These are phyloP conservation scores for Phytophthora litchii DNA, from an alignment of 352 stramenopile species.

Conservation along the genomic window DNA sequence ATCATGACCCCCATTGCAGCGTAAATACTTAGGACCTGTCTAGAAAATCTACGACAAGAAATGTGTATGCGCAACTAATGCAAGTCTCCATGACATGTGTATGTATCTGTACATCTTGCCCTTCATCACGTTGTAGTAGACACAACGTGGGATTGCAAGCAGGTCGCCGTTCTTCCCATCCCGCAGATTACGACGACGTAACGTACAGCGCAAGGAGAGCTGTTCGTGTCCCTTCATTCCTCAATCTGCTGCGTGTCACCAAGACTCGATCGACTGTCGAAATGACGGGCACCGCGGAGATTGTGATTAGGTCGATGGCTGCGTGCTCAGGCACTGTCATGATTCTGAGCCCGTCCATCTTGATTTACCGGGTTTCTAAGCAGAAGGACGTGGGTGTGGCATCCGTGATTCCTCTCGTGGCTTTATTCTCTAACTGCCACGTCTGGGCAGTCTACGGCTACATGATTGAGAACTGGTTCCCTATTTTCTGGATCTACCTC, in stretches of 20 bases:
- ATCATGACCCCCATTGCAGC: constrained; percentile 30
- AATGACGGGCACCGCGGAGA: constrained; percentile 28
- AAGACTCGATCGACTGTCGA: constrained; percentile 9
- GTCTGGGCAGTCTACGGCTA: constrained; percentile 44
- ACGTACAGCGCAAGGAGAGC: not conserved
- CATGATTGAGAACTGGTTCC: constrained; percentile 48
- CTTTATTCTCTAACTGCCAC: constrained; percentile 53
- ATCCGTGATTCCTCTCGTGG: constrained; percentile 60
- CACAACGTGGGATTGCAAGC: constrained; percentile 7
- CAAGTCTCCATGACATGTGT: not conserved
- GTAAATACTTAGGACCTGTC: too few species aligned
- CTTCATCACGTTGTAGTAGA: constrained; percentile 16
- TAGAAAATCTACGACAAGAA: not conserved
- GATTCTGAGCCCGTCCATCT: constrained; percentile 51
- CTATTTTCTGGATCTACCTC: constrained; percentile 48
- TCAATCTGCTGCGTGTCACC: constrained; percentile 5
- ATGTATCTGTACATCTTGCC: not conserved
- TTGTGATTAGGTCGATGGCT: constrained; percentile 39
- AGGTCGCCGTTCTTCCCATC: constrained; percentile 28
- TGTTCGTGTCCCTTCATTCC: constrained; percentile 20
- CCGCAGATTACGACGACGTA: constrained; percentile 13
- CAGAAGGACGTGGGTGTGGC: constrained; percentile 44
- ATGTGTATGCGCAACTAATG: not conserved
- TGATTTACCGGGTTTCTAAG: constrained; percentile 40
- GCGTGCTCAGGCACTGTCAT: constrained; percentile 42